A percentile compares a stretch with the other conserved stretches of the same genome.
phyloP scores from a whole-genome alignment of 805 yeast genomes.

The Clavispora asparagi region DNA sequence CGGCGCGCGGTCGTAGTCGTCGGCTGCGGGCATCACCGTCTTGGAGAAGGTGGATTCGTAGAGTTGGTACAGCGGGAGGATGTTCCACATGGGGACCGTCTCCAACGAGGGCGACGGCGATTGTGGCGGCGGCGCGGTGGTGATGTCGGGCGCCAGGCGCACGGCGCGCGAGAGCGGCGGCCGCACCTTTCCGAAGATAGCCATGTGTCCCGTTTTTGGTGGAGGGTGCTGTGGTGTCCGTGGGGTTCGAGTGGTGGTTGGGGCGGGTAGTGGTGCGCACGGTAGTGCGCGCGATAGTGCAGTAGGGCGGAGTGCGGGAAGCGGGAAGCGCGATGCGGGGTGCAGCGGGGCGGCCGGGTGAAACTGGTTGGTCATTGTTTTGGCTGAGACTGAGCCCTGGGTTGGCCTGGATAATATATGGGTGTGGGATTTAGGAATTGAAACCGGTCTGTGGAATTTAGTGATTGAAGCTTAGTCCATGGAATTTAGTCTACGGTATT shows the following conservation, averaged over 20 bases:
- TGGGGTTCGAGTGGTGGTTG: neutral
- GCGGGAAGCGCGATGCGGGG: too few species aligned
- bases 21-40: slow-evolving; percentile 26
- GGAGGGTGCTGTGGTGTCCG: neutral
- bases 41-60: slow-evolving; percentile 33
- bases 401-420: too few species aligned
- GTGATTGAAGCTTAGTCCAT: too few species aligned
- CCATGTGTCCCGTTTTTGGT: neutral
- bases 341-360: too few species aligned
- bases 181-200: neutral
- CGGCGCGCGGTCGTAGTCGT: slow-evolving; percentile 22
- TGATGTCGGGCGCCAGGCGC: neutral
- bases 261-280: too few species aligned
- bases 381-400: too few species aligned
- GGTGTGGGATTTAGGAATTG: too few species aligned
- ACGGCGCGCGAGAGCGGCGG: neutral
- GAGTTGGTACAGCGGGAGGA: slow-evolving; percentile 27
- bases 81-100: slow-evolving; percentile 27
- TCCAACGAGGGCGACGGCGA: slow-evolving; percentile 21
- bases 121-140: slow-evolving; percentile 6
- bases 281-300: too few species aligned
- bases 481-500: too few species aligned
- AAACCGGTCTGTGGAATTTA: too few species aligned
- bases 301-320: too few species aligned
- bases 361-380: too few species aligned